phyloP scores from a whole-genome alignment of 805 yeast genomes.

The Pachysolen tannophilus region DNA sequence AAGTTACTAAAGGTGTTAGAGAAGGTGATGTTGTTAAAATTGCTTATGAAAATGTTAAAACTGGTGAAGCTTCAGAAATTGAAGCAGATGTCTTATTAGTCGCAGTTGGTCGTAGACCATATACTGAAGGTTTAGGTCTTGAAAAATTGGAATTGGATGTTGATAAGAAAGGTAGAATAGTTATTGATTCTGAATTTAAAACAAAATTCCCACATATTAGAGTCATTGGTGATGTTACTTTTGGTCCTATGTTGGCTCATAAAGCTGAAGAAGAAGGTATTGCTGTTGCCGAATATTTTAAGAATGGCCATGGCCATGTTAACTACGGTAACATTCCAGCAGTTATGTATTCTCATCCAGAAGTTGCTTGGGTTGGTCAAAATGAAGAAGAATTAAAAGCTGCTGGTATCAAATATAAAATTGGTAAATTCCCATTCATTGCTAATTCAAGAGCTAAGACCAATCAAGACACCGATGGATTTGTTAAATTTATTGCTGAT shows the following conservation, averaged over 20 bases:
- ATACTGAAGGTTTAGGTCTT: constrained; percentile 79
- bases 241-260: constrained; percentile 99
- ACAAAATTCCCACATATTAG: constrained; percentile 90
- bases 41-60: constrained; percentile 83
- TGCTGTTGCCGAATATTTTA: constrained; percentile 94
- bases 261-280: constrained; percentile 99
- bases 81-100: constrained; percentile 93
- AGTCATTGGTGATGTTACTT: constrained; percentile 97
- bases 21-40: constrained; percentile 84
- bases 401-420: constrained; percentile 83
- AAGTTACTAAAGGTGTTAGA: constrained; percentile 80
- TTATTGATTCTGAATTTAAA: constrained; percentile 89
- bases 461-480: constrained; percentile 93
- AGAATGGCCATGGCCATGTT: constrained; percentile 93
- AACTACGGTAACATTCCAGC: constrained; percentile 97
- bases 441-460: constrained; percentile 99
- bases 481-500: constrained; percentile 92
- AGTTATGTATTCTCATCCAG: constrained; percentile 99
- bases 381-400: constrained; percentile 91
- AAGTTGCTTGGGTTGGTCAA: constrained; percentile 99
- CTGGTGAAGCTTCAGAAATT: constrained; percentile 68
- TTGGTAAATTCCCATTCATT: constrained; percentile 97
- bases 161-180: constrained; percentile 88
- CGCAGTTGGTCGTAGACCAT: constrained; percentile 99
- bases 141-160: constrained; percentile 85